A percentile compares a stretch with the other conserved stretches of the same genome.
phyloP scores from a whole-genome alignment of 495 filamentous ascomycete species.

The Rostrohypoxylon terebratum region DNA sequence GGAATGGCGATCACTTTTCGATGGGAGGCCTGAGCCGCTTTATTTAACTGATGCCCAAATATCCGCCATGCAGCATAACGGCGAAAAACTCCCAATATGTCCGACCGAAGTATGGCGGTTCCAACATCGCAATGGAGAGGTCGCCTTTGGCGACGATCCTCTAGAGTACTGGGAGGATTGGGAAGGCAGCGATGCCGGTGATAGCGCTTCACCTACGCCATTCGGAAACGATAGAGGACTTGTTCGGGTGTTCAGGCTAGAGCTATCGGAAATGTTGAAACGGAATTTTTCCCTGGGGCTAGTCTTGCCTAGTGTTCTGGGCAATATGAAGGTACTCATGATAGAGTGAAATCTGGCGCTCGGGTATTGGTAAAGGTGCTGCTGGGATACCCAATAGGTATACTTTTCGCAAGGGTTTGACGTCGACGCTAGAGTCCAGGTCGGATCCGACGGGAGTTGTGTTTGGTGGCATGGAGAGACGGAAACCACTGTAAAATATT shows the following conservation, averaged over 20 bases:
- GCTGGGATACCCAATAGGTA: no score
- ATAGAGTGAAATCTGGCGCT: no score
- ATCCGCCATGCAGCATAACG: not conserved
- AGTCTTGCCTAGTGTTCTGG: no score
- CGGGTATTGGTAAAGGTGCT: no score
- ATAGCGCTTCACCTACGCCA: conserved; percentile 8
- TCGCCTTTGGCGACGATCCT: conserved; percentile 29
- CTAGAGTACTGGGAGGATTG: conserved; percentile 32
- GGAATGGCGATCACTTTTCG: not conserved
- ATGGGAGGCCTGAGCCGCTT: not conserved
- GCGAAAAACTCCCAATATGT: not conserved
- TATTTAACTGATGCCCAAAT: not conserved
- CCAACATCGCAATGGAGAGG: conserved; percentile 29
- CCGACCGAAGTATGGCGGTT: conserved; percentile 27
- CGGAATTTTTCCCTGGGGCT: no score
- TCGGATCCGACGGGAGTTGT: no score
- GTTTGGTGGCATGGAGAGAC: no score
- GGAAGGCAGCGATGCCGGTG: conserved; percentile 33
- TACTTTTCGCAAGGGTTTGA: no score
- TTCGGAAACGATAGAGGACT: not conserved
- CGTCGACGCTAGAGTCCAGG: no score
- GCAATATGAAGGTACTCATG: no score
- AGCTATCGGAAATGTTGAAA: not conserved
- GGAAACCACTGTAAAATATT: no score
- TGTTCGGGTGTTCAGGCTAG: not conserved